Conservation (phyloP, 192 early-diverging fungal genomes). For the Coemansia erecta region DNA sequence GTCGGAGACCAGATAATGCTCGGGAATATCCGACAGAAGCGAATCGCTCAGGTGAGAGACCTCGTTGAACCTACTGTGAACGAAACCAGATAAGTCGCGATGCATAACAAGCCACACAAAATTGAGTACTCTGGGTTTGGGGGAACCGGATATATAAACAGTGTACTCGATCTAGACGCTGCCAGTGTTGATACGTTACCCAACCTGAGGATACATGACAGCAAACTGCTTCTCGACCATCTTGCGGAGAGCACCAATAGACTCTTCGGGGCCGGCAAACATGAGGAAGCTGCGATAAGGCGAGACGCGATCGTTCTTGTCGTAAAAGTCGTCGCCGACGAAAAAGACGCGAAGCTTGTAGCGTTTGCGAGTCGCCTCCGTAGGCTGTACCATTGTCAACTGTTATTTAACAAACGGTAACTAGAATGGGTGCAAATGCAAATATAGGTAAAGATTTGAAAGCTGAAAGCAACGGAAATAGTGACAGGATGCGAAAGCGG, state of each 20-base stretch:
- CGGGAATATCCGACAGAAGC: slow-evolving; percentile 41
- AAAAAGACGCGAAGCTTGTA: slow-evolving; percentile 51
- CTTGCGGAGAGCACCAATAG: slow-evolving; percentile 29
- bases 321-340: slow-evolving; percentile 43
- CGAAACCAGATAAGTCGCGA: background rate
- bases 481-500: no score
- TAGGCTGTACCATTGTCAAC: slow-evolving; percentile 5
- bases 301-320: slow-evolving; percentile 20
- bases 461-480: no score
- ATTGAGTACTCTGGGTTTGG: background rate
- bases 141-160: background rate
- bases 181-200: slow-evolving; percentile 19
- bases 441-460: background rate
- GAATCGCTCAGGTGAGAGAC: slow-evolving; percentile 41
- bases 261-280: slow-evolving; percentile 17
- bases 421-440: background rate
- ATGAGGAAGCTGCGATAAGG: slow-evolving; percentile 49
- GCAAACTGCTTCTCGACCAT: slow-evolving; percentile 30
- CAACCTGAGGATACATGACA: slow-evolving; percentile 37
- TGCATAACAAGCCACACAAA: background rate
- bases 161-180: background rate
- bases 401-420: background rate
- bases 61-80: slow-evolving; percentile 18
- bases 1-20: slow-evolving; percentile 43
- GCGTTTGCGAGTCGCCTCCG: slow-evolving; percentile 8